These are phyloP conservation scores for Trichosporon sp. DNA, from an alignment of 1,284 basidiomycete species.

Conservation along the genomic window DNA sequence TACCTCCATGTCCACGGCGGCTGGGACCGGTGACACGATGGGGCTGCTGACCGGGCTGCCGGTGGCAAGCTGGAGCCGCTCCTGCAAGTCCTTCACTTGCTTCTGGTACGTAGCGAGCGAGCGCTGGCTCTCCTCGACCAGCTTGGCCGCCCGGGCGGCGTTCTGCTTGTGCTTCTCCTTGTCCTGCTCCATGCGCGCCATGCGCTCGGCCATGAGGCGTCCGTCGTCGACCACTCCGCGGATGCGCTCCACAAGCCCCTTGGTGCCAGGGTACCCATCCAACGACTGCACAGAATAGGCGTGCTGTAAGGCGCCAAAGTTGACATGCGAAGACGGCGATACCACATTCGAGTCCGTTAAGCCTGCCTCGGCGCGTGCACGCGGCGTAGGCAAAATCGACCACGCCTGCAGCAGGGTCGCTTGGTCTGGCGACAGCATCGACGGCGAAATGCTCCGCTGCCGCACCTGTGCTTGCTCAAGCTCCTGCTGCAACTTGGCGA, in stretches of 20 bases:
- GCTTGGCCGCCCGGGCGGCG: conserved; percentile 77
- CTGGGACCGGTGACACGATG: neutral
- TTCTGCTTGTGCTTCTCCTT: conserved; percentile 84
- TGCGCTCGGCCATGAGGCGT: conserved; percentile 68
- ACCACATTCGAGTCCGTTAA: conserved; percentile 56
- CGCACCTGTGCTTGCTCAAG: neutral
- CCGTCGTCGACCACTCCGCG: conserved; percentile 74
- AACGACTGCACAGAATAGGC: conserved; percentile 29
- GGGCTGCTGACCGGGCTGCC: neutral
- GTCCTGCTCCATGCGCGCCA: conserved; percentile 74
- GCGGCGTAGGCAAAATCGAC: conserved; percentile 69
- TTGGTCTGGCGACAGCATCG: conserved; percentile 4
- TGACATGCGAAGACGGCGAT: conserved; percentile 43
- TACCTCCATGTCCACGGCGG: neutral
- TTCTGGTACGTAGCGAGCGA: conserved; percentile 81
- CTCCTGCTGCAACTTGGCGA: conserved; percentile 3
- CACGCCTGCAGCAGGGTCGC: conserved; percentile 64
- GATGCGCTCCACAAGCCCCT: conserved; percentile 68
- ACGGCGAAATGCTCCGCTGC: neutral
- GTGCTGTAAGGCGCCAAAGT: conserved; percentile 44
- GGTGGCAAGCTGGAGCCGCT: neutral
- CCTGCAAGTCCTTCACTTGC: conserved; percentile 11
- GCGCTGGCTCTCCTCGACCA: conserved; percentile 69
- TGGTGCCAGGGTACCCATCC: conserved; percentile 50
- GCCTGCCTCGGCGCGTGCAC: conserved; percentile 61